phyloP scores from a whole-genome alignment of 108 stramenopile genomes.

The Cylindrotheca fusiformis region DNA sequence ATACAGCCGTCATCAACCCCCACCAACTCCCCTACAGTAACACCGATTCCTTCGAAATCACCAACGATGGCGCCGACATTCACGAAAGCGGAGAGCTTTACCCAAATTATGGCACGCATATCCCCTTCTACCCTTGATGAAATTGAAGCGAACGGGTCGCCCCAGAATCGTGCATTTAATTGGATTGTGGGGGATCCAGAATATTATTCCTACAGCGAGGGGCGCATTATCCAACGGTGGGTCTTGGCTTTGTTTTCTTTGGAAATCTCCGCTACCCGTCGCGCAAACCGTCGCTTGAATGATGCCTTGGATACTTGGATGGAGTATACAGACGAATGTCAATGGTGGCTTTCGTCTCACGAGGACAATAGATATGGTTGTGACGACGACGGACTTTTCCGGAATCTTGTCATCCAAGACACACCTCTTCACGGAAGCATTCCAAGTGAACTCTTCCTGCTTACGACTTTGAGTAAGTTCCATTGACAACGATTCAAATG shows the following conservation, averaged over 20 bases:
- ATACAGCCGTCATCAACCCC: background rate
- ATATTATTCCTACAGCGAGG: background rate
- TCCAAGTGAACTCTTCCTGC: constrained; percentile 14
- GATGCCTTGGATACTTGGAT: constrained; percentile 14
- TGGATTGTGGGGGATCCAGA: constrained; percentile 1
- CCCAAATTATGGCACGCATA: background rate
- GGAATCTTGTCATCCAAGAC: constrained; percentile 7
- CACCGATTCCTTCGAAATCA: constrained; percentile 1
- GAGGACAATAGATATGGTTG: background rate
- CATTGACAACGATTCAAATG: background rate
- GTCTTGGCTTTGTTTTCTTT: constrained; percentile 1
- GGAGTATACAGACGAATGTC: constrained; percentile 31
- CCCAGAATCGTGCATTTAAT: background rate
- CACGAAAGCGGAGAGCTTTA: background rate
- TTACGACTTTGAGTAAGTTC: constrained; percentile 17
- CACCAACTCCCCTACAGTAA: background rate
- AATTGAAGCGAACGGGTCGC: background rate
- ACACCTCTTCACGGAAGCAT: constrained; percentile 13
- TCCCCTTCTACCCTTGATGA: background rate
- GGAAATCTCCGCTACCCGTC: background rate
- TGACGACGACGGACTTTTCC: constrained; percentile 7
- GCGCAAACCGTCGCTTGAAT: background rate
- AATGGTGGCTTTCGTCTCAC: constrained; percentile 13
- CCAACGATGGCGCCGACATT: background rate
- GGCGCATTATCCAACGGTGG: constrained; percentile 1